Evolutionary conservation across 129 eudicot genomes (phyloP).

Genomic region (Escallonia rubra): DNA sequence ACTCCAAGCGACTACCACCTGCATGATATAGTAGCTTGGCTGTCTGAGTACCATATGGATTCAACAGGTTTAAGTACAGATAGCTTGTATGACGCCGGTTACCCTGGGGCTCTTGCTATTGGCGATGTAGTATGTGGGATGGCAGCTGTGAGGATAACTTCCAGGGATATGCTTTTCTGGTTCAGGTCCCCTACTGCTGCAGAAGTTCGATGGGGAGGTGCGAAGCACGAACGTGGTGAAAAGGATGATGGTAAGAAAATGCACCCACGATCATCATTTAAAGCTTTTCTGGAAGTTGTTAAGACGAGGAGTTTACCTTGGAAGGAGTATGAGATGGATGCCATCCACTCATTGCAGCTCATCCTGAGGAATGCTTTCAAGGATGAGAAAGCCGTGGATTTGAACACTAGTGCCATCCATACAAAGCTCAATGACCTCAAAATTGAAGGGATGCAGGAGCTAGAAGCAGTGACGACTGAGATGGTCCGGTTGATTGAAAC

Average conservation of each 20-base stretch:
- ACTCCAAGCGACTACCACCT: constrained; percentile 67
- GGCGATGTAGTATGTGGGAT: constrained; percentile 89
- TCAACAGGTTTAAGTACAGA: constrained; percentile 95
- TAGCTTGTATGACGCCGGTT: constrained; percentile 87
- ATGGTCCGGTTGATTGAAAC: constrained; percentile 97
- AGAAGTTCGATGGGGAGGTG: constrained; percentile 90
- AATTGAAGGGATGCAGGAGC: constrained; percentile 78
- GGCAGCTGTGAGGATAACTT: constrained; percentile 74
- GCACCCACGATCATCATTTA: constrained; percentile 96
- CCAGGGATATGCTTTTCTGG: constrained; percentile 82
- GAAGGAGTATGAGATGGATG: constrained; percentile 97
- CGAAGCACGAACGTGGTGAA: constrained; percentile 72
- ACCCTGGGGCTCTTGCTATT: constrained; percentile 81
- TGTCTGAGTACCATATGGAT: constrained; percentile 67
- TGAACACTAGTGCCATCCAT: constrained; percentile 43
- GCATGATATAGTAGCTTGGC: constrained; percentile 75
- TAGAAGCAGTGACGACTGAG: constrained; percentile 85
- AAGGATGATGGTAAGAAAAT: constrained; percentile 80
- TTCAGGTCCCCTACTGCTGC: constrained; percentile 88
- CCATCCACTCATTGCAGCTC: constrained; percentile 91
- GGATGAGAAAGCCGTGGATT: constrained; percentile 28
- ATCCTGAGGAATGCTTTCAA: constrained; percentile 74
- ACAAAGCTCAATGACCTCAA: constrained; percentile 57
- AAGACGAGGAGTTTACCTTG: constrained; percentile 77
- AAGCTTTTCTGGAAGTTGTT: constrained; percentile 88